Conservation (phyloP, 306 rosid genomes). For the Pyrus betulifolia region DNA sequence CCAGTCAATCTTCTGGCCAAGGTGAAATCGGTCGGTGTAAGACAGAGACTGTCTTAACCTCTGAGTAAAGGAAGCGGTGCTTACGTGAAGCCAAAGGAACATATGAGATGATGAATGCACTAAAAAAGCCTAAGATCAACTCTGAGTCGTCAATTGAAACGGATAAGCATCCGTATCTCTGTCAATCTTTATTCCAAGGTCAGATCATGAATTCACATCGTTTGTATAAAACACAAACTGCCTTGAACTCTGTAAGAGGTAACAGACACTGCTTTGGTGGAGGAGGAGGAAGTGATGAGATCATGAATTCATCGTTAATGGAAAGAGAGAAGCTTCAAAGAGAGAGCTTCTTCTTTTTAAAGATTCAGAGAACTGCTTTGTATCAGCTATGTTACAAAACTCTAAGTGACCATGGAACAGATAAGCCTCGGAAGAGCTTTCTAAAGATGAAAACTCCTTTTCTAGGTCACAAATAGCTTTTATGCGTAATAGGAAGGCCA, state of each 20-base stretch:
- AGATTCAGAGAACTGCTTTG: slow-evolving; percentile 9
- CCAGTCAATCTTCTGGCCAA: background rate
- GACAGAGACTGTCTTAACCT: background rate
- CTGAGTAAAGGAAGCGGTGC: slow-evolving; percentile 3
- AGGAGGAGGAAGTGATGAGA: background rate
- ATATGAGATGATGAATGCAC: background rate
- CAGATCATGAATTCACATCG: background rate
- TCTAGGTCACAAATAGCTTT: background rate
- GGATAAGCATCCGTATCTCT: background rate
- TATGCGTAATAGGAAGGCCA: slow-evolving; percentile 1
- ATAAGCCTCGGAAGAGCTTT: slow-evolving; percentile 7
- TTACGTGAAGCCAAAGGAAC: background rate
- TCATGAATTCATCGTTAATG: background rate
- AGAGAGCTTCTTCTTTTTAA: slow-evolving; percentile 23
- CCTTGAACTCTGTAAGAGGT: background rate
- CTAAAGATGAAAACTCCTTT: slow-evolving; percentile 10
- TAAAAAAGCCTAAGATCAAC: slow-evolving; percentile 7
- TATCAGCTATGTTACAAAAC: background rate
- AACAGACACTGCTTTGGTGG: slow-evolving; percentile 9
- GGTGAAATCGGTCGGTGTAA: background rate
- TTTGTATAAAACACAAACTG: background rate
- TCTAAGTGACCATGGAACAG: background rate
- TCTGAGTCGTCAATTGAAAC: background rate
- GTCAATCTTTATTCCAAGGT: background rate
- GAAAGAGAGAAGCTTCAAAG: background rate